phyloP scores from a whole-genome alignment of 345 rosid species.

The Syzygium aqueum region DNA sequence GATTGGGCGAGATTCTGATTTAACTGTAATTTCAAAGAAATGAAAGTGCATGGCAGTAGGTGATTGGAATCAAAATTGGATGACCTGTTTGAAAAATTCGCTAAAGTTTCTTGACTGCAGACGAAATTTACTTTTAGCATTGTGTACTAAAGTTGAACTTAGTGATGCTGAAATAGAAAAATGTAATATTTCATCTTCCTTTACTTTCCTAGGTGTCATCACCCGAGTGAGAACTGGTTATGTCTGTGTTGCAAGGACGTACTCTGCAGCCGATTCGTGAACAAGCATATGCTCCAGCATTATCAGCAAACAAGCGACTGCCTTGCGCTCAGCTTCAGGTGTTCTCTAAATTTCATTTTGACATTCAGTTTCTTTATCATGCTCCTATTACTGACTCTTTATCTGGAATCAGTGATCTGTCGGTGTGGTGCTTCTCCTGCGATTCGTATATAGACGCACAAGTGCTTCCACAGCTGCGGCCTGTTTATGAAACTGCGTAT shows the following conservation, averaged over 20 bases:
- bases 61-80: not conserved
- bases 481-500: conserved; percentile 60
- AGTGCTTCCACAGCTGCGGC: conserved; percentile 48
- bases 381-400: not conserved
- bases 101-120: not conserved
- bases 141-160: not conserved
- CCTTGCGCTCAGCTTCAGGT: conserved; percentile 81
- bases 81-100: not conserved
- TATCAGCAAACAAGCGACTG: conserved; percentile 50
- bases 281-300: conserved; percentile 83
- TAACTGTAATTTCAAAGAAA: not conserved
- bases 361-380: not conserved
- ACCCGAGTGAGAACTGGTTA: conserved; percentile 81
- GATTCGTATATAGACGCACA: conserved; percentile 77
- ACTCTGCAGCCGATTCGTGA: conserved; percentile 84
- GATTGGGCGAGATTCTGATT: not conserved
- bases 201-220: conserved; percentile 42
- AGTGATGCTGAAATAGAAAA: not conserved
- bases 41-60: not conserved
- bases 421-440: conserved; percentile 83
- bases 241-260: conserved; percentile 82
- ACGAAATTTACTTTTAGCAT: not conserved
- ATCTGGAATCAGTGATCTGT: conserved; percentile 51
- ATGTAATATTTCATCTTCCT: not conserved
- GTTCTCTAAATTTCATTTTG: not conserved